phyloP scores from a whole-genome alignment of 371 early-diverging fungal genomes.

The Aphelidium insulamus region DNA sequence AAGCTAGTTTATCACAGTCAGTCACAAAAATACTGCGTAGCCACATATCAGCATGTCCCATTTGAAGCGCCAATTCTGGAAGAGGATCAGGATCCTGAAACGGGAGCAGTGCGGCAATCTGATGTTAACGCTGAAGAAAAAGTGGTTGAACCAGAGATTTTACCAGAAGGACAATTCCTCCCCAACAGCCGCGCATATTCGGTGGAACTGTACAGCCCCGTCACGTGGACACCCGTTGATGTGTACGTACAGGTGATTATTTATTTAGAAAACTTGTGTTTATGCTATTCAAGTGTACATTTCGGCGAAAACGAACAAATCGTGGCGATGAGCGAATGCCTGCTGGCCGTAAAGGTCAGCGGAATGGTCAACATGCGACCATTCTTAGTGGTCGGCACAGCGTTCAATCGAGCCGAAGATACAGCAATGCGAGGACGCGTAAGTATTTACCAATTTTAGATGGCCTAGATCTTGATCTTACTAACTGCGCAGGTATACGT shows the following conservation, averaged over 20 bases:
- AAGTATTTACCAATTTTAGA: slow-evolving; percentile 6
- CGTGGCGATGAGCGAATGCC: slow-evolving; percentile 54
- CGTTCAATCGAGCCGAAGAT: slow-evolving; percentile 79
- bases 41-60: slow-evolving; percentile 2
- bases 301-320: slow-evolving; percentile 76
- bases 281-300: slow-evolving; percentile 11
- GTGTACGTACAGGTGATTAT: slow-evolving; percentile 9
- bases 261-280: slow-evolving; percentile 1
- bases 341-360: slow-evolving; percentile 60
- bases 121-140: not conserved
- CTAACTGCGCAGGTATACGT: slow-evolving; percentile 36
- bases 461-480: not conserved
- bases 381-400: slow-evolving; percentile 80
- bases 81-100: slow-evolving; percentile 10
- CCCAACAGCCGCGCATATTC: slow-evolving; percentile 37
- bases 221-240: slow-evolving; percentile 89
- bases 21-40: slow-evolving; percentile 1
- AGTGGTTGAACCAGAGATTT: not conserved
- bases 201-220: slow-evolving; percentile 72
- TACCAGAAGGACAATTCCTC: slow-evolving; percentile 12
- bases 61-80: slow-evolving; percentile 7
- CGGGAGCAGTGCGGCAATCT: slow-evolving; percentile 10
- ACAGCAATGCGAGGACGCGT: slow-evolving; percentile 67
- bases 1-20: not conserved
- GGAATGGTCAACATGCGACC: too few species aligned